These are phyloP conservation scores for Aspergillus fructus DNA, from an alignment of 2,329 filamentous ascomycete genomes.

Conservation along the genomic window DNA sequence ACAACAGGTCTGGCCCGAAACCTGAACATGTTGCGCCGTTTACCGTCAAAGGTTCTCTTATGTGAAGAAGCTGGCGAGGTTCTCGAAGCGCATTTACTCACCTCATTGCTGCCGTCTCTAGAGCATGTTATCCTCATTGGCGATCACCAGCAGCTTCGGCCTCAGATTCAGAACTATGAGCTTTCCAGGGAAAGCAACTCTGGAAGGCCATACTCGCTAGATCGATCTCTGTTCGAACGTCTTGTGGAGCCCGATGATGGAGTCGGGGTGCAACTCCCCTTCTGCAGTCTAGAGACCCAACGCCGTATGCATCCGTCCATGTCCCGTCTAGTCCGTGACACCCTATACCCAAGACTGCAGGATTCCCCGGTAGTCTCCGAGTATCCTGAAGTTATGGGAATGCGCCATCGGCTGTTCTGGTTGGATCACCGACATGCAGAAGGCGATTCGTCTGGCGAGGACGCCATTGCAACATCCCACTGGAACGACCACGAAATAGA, in stretches of 20 bases:
- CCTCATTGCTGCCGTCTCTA: conserved; percentile 40
- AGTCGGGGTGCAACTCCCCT: conserved; percentile 31
- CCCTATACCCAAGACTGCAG: conserved; percentile 57
- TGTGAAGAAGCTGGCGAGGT: conserved; percentile 48
- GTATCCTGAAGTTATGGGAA: conserved; percentile 48
- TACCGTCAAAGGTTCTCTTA: conserved; percentile 43
- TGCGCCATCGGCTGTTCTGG: conserved; percentile 53
- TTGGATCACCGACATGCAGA: conserved; percentile 50
- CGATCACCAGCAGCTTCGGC: conserved; percentile 46
- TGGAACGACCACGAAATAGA: conserved; percentile 58
- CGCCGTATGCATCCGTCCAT: conserved; percentile 66
- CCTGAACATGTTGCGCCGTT: conserved; percentile 45
- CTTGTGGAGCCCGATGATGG: conserved; percentile 36
- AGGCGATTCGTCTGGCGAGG: conserved; percentile 23
- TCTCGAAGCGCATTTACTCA: conserved; percentile 42
- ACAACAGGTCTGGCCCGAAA: conserved; percentile 53
- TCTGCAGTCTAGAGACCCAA: conserved; percentile 55
- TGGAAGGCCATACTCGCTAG: conserved; percentile 45
- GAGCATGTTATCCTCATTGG: conserved; percentile 47
- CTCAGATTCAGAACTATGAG: conserved; percentile 40
- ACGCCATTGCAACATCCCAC: conserved; percentile 40
- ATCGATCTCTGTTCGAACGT: conserved; percentile 54
- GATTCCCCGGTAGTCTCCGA: conserved; percentile 46
- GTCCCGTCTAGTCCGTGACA: conserved; percentile 56
- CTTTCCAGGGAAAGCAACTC: conserved; percentile 33